phyloP scores from a whole-genome alignment of 805 yeast species.

The Ogataea naganishii region DNA sequence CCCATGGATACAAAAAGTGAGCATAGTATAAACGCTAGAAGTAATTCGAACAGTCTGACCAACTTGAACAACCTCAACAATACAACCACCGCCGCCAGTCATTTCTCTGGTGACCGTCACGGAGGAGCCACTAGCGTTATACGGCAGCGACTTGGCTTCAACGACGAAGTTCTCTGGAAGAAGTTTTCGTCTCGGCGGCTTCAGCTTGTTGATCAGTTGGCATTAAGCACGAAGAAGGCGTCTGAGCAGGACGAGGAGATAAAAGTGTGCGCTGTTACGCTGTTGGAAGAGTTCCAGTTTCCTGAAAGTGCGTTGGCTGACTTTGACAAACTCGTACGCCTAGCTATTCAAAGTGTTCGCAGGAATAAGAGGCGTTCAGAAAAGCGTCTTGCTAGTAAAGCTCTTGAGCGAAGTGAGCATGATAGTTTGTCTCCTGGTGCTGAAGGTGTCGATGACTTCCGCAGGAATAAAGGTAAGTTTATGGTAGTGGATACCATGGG shows the following conservation, averaged over 20 bases:
- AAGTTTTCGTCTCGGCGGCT: constrained; percentile 83
- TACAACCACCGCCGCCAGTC: too few relatives aligned
- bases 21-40: too few relatives aligned
- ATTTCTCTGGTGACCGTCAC: too few relatives aligned
- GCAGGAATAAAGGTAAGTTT: constrained; percentile 1
- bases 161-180: constrained; percentile 82
- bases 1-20: too few relatives aligned
- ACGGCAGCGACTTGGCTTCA: constrained; percentile 57
- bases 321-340: constrained; percentile 83
- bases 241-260: constrained; percentile 87
- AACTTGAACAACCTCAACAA: too few relatives aligned
- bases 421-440: too few relatives aligned
- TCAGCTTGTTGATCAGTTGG: constrained; percentile 74
- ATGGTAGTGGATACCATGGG: too few relatives aligned
- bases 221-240: constrained; percentile 61
- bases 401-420: too few relatives aligned
- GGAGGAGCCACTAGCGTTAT: constrained; percentile 34
- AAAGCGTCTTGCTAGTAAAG: constrained; percentile 25
- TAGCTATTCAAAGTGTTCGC: constrained; percentile 89
- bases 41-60: too few relatives aligned
- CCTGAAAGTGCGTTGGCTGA: constrained; percentile 51
- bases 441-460: too few relatives aligned
- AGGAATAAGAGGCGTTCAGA: constrained; percentile 71
- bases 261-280: constrained; percentile 62
- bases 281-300: constrained; percentile 73